Evolutionary conservation across 257 asterid species (phyloP).

Genomic region (Fraxinus quadrangulata): DNA sequence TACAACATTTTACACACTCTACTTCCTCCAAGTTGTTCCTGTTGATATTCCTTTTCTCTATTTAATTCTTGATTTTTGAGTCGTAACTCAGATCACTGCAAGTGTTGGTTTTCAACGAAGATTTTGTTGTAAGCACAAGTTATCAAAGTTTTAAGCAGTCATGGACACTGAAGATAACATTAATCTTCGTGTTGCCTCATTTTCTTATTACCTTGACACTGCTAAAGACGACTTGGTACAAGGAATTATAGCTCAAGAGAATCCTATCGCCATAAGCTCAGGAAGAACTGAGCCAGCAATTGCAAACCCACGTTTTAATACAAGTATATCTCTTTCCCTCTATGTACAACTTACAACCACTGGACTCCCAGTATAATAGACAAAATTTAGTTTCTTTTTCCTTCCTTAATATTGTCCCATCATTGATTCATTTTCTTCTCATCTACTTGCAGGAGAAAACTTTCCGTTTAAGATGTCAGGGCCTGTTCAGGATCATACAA

Average conservation of each 20-base stretch:
- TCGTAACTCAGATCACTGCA: background rate
- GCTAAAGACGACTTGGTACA: conserved; percentile 51
- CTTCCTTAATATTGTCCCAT: background rate
- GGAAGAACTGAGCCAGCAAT: background rate
- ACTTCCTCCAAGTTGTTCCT: background rate
- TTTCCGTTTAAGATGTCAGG: conserved; percentile 42
- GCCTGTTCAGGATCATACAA: conserved; percentile 44
- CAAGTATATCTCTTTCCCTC: background rate
- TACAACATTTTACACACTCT: background rate
- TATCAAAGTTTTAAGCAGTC: background rate
- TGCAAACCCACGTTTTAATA: conserved; percentile 29
- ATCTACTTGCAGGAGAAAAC: conserved; percentile 43
- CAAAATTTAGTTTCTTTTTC: too few relatives aligned
- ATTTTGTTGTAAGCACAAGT: too few relatives aligned
- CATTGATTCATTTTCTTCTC: conserved; percentile 35
- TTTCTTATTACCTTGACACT: conserved; percentile 66
- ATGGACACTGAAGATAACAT: conserved; percentile 64
- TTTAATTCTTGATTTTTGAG: background rate
- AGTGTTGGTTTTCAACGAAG: background rate
- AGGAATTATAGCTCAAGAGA: conserved; percentile 47
- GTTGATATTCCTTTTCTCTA: background rate
- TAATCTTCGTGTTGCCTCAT: conserved; percentile 73
- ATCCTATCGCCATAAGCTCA: background rate
- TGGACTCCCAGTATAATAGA: background rate
- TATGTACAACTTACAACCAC: too few relatives aligned